phyloP scores from a whole-genome alignment of 2,329 filamentous ascomycete genomes.

The Colletotrichum cereale region DNA sequence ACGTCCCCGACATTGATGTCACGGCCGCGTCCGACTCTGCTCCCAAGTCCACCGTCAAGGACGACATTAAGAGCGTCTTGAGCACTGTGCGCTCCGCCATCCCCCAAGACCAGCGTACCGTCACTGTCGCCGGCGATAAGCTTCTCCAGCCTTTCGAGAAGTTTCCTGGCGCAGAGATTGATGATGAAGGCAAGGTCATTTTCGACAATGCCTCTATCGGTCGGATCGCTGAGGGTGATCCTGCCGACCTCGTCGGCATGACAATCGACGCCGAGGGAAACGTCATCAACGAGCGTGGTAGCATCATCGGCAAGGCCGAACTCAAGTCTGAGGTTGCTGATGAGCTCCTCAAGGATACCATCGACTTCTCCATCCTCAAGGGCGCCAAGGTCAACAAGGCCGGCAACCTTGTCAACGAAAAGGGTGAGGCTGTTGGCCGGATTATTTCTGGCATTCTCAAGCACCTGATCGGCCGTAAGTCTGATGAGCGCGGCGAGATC shows the following conservation, averaged over 20 bases:
- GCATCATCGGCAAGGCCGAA: slow-evolving; percentile 51
- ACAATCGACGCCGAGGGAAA: slow-evolving; percentile 53
- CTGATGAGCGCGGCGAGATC: slow-evolving; percentile 76
- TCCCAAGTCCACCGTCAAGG: slow-evolving; percentile 29
- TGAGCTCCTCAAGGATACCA: slow-evolving; percentile 44
- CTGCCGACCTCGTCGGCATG: slow-evolving; percentile 50
- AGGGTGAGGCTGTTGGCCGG: slow-evolving; percentile 69
- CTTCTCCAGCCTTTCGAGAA: slow-evolving; percentile 50
- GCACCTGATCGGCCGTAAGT: slow-evolving; percentile 72
- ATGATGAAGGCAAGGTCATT: slow-evolving; percentile 54
- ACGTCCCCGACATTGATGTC: slow-evolving; percentile 18
- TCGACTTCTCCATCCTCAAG: slow-evolving; percentile 64
- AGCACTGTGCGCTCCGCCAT: slow-evolving; percentile 36
- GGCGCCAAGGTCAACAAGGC: slow-evolving; percentile 70
- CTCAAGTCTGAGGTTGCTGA: slow-evolving; percentile 49
- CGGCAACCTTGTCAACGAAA: slow-evolving; percentile 68
- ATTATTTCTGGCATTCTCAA: slow-evolving; percentile 73
- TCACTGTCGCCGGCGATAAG: slow-evolving; percentile 37
- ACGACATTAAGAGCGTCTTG: slow-evolving; percentile 27
- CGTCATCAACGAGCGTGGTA: slow-evolving; percentile 52
- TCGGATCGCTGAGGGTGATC: slow-evolving; percentile 54
- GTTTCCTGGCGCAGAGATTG: slow-evolving; percentile 51
- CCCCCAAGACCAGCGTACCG: slow-evolving; percentile 29
- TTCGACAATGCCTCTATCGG: slow-evolving; percentile 53
- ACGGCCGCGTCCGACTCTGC: slow-evolving; percentile 14